phyloP scores from a whole-genome alignment of 345 rosid species.

The Citrus mangshanensis region DNA sequence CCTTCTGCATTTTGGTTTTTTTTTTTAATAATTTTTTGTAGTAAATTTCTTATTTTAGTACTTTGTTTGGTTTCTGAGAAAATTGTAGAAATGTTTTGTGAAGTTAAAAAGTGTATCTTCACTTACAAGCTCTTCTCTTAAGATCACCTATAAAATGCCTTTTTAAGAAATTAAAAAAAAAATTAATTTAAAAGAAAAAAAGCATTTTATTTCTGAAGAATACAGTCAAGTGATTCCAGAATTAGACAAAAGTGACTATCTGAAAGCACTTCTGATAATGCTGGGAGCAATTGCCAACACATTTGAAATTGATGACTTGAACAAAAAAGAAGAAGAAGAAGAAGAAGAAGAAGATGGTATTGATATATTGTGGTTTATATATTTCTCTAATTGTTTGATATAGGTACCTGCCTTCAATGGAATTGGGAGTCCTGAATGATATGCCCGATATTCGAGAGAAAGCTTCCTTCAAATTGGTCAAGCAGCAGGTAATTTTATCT shows the following conservation, averaged over 20 bases:
- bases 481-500: slow-evolving; percentile 54
- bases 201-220: background rate
- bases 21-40: background rate
- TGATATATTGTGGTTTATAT: background rate
- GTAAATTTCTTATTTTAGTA: background rate
- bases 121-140: background rate
- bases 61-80: background rate
- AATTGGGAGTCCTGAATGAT: slow-evolving; percentile 70
- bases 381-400: slow-evolving; percentile 1
- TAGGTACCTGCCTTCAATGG: slow-evolving; percentile 75
- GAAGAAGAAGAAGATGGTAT: background rate
- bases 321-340: background rate
- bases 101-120: background rate
- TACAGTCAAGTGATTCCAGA: background rate
- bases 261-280: background rate
- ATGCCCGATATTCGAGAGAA: slow-evolving; percentile 63
- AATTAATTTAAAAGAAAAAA: too few species aligned
- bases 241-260: background rate
- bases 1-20: background rate
- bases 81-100: too few species aligned
- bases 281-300: background rate
- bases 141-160: background rate
- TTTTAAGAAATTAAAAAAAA: background rate
- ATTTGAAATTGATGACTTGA: background rate
- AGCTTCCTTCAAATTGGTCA: slow-evolving; percentile 62